Percentiles rank a stretch among this genome's conserved stretches.
phyloP scores from a whole-genome alignment of 192 early-diverging fungal genomes.

The Gamsiella multidivaricata region DNA sequence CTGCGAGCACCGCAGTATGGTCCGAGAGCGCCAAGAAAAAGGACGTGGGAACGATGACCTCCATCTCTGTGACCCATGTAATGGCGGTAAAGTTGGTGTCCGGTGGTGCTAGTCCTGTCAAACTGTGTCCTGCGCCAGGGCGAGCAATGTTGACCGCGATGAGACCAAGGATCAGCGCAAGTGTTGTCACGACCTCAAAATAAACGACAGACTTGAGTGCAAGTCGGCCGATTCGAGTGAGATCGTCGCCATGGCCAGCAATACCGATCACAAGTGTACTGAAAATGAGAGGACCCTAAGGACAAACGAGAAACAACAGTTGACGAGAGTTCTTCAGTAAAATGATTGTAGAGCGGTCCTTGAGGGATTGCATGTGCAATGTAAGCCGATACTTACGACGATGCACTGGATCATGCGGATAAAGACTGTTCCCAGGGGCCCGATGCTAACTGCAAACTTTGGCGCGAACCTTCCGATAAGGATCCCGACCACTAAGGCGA shows the following conservation, averaged over 20 bases:
- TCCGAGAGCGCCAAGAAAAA: conserved; percentile 64
- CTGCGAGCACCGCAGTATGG: conserved; percentile 58
- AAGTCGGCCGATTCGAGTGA: conserved; percentile 64
- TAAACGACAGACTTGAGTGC: conserved; percentile 74
- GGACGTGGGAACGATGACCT: conserved; percentile 69
- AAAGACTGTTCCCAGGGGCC: conserved; percentile 60
- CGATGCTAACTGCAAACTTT: conserved; percentile 47
- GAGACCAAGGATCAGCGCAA: conserved; percentile 73
- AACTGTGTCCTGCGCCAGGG: conserved; percentile 63
- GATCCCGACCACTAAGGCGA: conserved; percentile 61
- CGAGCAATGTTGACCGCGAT: conserved; percentile 66
- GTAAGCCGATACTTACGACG: conserved; percentile 19
- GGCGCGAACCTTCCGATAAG: conserved; percentile 57
- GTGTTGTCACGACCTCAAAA: conserved; percentile 68
- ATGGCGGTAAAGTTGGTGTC: conserved; percentile 28
- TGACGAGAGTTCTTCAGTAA: not conserved
- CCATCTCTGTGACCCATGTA: conserved; percentile 63
- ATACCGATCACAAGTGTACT: conserved; percentile 75
- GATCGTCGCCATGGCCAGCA: conserved; percentile 72
- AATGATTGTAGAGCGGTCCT: no score
- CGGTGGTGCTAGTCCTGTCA: conserved; percentile 14
- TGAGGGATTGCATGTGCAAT: no score
- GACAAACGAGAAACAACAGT: not conserved
- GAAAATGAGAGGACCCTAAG: conserved; percentile 72
- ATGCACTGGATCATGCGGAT: conserved; percentile 64